Conservation (phyloP, 2,329 filamentous ascomycete species). For the Fusarium penzigii region DNA sequence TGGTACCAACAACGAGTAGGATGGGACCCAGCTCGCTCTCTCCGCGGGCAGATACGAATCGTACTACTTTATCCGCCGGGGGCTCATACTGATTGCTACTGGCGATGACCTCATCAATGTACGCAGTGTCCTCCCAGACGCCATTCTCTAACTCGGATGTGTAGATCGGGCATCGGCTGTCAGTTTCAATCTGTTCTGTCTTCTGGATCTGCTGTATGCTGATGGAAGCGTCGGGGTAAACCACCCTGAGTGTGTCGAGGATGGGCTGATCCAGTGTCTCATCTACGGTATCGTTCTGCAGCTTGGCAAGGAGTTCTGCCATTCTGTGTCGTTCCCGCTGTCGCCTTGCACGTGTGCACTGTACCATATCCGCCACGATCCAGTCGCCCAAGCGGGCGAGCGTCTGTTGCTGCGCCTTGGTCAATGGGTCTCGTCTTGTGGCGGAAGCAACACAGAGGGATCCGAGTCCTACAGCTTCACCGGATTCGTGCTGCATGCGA, state of each 20-base stretch:
- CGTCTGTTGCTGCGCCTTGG: slow-evolving; percentile 28
- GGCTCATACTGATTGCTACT: slow-evolving; percentile 35
- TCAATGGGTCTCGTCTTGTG: slow-evolving; percentile 33
- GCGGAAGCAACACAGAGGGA: slow-evolving; percentile 45
- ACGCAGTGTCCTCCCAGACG: slow-evolving; percentile 45
- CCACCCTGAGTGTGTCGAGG: slow-evolving; percentile 29
- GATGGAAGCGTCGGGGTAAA: slow-evolving; percentile 37
- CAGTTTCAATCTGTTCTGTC: slow-evolving; percentile 26
- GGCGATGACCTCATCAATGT: slow-evolving; percentile 40
- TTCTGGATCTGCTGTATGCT: slow-evolving; percentile 27
- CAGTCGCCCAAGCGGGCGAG: slow-evolving; percentile 32
- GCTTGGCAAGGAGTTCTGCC: slow-evolving; percentile 34
- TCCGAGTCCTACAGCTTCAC: slow-evolving; percentile 41
- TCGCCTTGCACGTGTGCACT: slow-evolving; percentile 37
- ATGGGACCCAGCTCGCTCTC: slow-evolving; percentile 33
- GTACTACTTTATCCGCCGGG: slow-evolving; percentile 33
- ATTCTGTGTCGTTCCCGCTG: slow-evolving; percentile 42
- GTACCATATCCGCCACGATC: slow-evolving; percentile 43
- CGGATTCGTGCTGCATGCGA: slow-evolving; percentile 40
- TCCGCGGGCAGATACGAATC: slow-evolving; percentile 39
- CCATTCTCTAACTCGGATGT: slow-evolving; percentile 36
- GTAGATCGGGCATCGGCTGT: slow-evolving; percentile 28
- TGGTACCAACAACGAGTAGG: slow-evolving; percentile 40
- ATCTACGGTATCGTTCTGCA: slow-evolving; percentile 25
- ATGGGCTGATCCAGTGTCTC: slow-evolving; percentile 22